Percentiles rank a stretch among this genome's conserved stretches.
phyloP scores from a whole-genome alignment of 2,329 filamentous ascomycete species.

The Cucurbitaria berberidis region DNA sequence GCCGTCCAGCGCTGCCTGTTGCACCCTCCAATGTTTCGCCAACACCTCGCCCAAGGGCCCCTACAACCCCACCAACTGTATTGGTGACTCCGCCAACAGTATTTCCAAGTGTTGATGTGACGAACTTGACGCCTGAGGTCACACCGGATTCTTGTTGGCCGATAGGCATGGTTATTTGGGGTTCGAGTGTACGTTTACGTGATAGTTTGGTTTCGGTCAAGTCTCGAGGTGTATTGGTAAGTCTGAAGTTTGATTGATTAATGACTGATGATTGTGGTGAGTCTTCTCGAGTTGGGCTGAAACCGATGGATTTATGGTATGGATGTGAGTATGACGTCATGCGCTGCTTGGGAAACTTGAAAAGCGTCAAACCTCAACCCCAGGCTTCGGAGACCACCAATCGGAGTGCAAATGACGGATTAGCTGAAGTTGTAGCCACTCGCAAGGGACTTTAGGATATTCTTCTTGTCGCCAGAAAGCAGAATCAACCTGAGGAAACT shows the following conservation, averaged over 20 bases:
- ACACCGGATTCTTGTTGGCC: conserved; percentile 52
- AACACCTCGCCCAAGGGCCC: conserved; percentile 52
- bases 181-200: not conserved
- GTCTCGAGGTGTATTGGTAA: not conserved
- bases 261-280: conserved; percentile 7
- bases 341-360: not conserved
- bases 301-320: conserved; percentile 13
- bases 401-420: too few relatives aligned
- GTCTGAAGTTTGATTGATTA: conserved; percentile 8
- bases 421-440: too few relatives aligned
- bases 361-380: not conserved
- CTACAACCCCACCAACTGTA: conserved; percentile 61
- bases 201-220: conserved; percentile 4
- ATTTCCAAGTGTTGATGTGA: conserved; percentile 63
- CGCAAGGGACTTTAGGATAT: too few relatives aligned
- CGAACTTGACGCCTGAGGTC: conserved; percentile 61
- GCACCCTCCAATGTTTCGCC: conserved; percentile 56
- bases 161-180: conserved; percentile 40
- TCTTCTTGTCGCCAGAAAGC: too few relatives aligned
- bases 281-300: conserved; percentile 1
- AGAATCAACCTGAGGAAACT: too few relatives aligned
- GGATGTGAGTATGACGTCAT: conserved; percentile 13
- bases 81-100: conserved; percentile 60
- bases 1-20: conserved; percentile 52
- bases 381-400: too few relatives aligned